Evolutionary conservation across 352 stramenopile species (phyloP), one percentile per base, ranked within the genome.

Genomic region (Pythium rishiriense): DNA sequence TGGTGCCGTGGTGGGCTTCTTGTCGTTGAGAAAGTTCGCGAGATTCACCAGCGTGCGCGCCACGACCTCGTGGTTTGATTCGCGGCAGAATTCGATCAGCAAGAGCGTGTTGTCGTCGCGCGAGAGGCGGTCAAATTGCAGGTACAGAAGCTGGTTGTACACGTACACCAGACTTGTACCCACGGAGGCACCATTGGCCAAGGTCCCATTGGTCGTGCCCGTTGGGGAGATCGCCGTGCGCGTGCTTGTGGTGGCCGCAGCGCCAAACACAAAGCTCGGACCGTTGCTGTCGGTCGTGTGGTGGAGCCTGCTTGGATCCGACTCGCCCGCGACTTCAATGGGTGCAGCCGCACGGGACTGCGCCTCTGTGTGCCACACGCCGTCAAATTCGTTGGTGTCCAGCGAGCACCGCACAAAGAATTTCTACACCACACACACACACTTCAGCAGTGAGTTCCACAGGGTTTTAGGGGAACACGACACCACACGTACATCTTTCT

Each of bases 361-460:
- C 1, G 85, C 84, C 59, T 93, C 83, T 7, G 86, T 95, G 58
- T 93, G 86, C 83, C 83, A 93, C 15, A 91, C 83, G 17, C 81
- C 85, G 60, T 91, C 84, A 60, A 93, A 90, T 51, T 92, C 84
- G 62, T 93, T 90, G 15, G 81, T 92, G 66, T 93, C 84, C 17
- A 95, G 70, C 26, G 86, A 92, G 37, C 86, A 95, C 26, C 86
- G 86, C 17, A 95, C 79, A 53, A 93, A 93, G 58, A 91, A 93
- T 58, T 79, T 76, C 78, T 87, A 57, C 15, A 49, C 33, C 9
- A 49, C 24, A 24, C 21, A 11, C 11, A 11, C 31, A 41, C 39
- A 37, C 14, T 57, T 64, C 56, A 64, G 19, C n/a, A n/a, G n/a
- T n/a, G n/a, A n/a, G n/a, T n/a, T n/a, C 39, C 26, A 58, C 9